These are phyloP conservation scores for Cryphonectria carpinicola DNA, from an alignment of 2,329 filamentous ascomycete genomes.

Conservation along the genomic window DNA sequence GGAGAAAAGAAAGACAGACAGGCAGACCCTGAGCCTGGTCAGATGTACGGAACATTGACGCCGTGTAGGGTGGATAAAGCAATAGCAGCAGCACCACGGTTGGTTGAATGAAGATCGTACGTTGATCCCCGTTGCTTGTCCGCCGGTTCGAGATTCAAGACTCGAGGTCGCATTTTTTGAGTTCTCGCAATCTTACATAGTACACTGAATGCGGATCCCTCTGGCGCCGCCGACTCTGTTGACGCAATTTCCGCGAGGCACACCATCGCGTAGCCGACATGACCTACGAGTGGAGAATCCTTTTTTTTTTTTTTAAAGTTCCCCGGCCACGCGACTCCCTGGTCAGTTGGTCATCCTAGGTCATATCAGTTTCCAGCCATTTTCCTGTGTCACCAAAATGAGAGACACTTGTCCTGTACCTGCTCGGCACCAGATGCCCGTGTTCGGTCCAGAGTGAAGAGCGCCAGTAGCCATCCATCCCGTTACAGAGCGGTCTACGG, in stretches of 20 bases:
- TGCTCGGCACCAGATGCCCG: constrained; percentile 26
- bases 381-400: constrained; percentile 22
- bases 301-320: constrained; percentile 22
- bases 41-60: constrained; percentile 8
- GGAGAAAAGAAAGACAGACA: not conserved
- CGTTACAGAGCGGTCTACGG: not conserved
- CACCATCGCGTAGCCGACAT: constrained; percentile 29
- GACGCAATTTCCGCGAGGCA: constrained; percentile 28
- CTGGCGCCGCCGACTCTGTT: constrained; percentile 18
- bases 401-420: constrained; percentile 26
- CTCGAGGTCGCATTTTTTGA: constrained; percentile 7
- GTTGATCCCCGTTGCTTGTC: not conserved
- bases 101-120: not conserved
- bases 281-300: constrained; percentile 25
- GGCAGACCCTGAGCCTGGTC: constrained; percentile 1
- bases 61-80: not conserved
- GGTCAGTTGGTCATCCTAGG: constrained; percentile 11
- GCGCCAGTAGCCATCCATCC: not conserved
- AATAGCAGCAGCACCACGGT: not conserved
- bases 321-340: constrained; percentile 25
- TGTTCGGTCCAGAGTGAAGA: not conserved
- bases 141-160: constrained; percentile 1
- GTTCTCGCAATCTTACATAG: constrained; percentile 26
- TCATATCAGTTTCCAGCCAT: constrained; percentile 7
- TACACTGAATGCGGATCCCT: constrained; percentile 19